A percentile compares a stretch with the other conserved stretches of the same genome.
phyloP scores from a whole-genome alignment of 306 rosid species.

The Ziziphus jujuba region DNA sequence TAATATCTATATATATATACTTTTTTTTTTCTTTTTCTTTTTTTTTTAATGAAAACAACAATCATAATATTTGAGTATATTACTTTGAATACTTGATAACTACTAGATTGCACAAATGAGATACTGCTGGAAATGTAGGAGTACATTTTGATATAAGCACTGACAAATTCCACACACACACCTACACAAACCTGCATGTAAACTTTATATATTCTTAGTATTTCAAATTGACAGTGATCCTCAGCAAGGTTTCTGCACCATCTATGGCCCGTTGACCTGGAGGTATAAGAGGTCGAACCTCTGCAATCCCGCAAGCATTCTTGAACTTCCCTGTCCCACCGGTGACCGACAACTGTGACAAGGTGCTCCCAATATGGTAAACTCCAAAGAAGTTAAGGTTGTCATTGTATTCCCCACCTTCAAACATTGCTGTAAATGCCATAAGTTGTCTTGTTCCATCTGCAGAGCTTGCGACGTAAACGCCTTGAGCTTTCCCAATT shows the following conservation, averaged over 20 bases:
- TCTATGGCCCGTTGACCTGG: conserved; percentile 83
- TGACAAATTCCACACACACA: neutral
- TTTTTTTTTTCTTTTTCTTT: neutral
- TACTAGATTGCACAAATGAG: conserved; percentile 11
- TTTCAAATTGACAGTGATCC: conserved; percentile 59
- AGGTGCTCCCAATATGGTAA: conserved; percentile 68
- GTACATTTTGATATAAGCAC: conserved; percentile 5
- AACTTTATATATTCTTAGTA: conserved; percentile 32
- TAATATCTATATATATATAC: neutral
- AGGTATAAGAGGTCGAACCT: conserved; percentile 74
- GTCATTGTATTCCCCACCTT: conserved; percentile 93
- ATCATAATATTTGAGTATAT: neutral
- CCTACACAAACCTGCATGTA: conserved; percentile 14
- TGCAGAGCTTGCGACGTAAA: conserved; percentile 90
- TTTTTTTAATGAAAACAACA: neutral
- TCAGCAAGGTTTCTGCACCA: conserved; percentile 90
- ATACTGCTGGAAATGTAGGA: conserved; percentile 5
- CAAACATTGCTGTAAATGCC: conserved; percentile 82
- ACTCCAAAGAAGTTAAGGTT: conserved; percentile 81
- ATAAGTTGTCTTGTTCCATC: conserved; percentile 88
- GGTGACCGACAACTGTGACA: conserved; percentile 68
- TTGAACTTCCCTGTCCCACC: conserved; percentile 93
- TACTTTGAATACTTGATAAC: conserved; percentile 1
- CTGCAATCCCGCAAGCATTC: conserved; percentile 82
- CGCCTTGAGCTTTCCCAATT: conserved; percentile 82